A percentile compares a stretch with the other conserved stretches of the same genome.
Evolutionary conservation across 331 rosid genomes (phyloP).

Genomic region (Saraca asoca): DNA sequence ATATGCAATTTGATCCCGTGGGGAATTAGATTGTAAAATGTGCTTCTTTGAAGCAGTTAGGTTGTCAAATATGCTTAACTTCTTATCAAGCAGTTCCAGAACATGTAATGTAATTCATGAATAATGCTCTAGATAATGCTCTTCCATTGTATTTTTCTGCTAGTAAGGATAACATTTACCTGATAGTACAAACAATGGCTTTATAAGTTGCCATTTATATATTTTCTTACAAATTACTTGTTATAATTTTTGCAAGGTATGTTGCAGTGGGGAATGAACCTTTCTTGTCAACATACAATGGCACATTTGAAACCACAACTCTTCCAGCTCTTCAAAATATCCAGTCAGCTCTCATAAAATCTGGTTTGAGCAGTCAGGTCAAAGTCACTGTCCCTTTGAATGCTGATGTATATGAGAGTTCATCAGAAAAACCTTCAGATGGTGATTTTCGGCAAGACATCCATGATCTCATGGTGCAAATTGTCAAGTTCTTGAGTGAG

Average conservation of each 20-base stretch:
- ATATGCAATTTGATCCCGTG: neutral
- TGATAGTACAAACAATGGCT: neutral
- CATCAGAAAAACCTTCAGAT: slow-evolving; percentile 57
- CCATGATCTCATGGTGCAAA: slow-evolving; percentile 65
- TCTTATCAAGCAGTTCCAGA: too few species aligned
- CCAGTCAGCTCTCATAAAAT: slow-evolving; percentile 79
- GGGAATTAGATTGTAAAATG: neutral
- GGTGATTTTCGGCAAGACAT: slow-evolving; percentile 79
- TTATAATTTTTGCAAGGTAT: slow-evolving; percentile 55
- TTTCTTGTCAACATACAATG: slow-evolving; percentile 72
- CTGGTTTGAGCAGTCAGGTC: slow-evolving; percentile 66
- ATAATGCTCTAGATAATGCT: neutral
- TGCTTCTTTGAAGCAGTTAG: neutral
- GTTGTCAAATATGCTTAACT: too few species aligned
- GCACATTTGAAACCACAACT: slow-evolving; percentile 61
- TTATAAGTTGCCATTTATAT: slow-evolving; percentile 10
- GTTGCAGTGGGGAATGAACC: slow-evolving; percentile 99
- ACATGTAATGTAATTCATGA: too few species aligned
- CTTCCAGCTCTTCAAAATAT: slow-evolving; percentile 86
- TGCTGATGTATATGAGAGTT: slow-evolving; percentile 74
- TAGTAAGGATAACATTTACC: neutral
- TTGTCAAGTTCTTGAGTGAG: slow-evolving; percentile 73
- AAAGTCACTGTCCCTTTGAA: slow-evolving; percentile 79
- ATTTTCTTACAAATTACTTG: slow-evolving; percentile 34
- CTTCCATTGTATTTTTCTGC: neutral